These are phyloP conservation scores for Chytriomyces sp. DNA, from an alignment of 192 early-diverging fungal species.

Conservation along the genomic window DNA sequence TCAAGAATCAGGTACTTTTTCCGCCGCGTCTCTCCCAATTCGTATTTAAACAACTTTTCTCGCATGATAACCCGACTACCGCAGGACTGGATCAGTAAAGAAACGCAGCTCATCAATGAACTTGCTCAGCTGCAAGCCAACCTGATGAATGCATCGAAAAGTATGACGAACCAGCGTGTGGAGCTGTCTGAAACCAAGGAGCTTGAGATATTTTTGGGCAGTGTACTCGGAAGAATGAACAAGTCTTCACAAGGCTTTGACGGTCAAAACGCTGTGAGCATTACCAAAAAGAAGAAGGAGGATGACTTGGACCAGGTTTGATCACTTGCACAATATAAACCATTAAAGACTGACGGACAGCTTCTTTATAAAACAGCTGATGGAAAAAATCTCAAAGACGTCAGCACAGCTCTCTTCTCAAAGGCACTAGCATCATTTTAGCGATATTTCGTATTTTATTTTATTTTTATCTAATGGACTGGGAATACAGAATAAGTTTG, in stretches of 20 bases:
- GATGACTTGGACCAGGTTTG: slow-evolving; percentile 28
- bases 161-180: slow-evolving; percentile 24
- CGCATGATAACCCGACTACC: too few relatives aligned
- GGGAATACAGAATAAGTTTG: too few relatives aligned
- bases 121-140: slow-evolving; percentile 19
- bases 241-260: slow-evolving; percentile 10
- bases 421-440: neutral
- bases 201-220: slow-evolving; percentile 20
- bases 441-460: neutral
- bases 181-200: slow-evolving; percentile 29
- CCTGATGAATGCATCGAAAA: slow-evolving; percentile 24
- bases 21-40: neutral
- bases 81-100: slow-evolving; percentile 40
- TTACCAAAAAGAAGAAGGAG: slow-evolving; percentile 27
- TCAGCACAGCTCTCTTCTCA: slow-evolving; percentile 20
- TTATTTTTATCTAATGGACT: neutral
- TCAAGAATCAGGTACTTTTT: slow-evolving; percentile 35
- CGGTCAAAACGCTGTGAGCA: slow-evolving; percentile 20
- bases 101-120: slow-evolving; percentile 39
- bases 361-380: slow-evolving; percentile 16
- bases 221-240: slow-evolving; percentile 15
- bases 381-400: slow-evolving; percentile 25
- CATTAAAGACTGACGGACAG: neutral
- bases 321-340: neutral
- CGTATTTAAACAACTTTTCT: neutral